A percentile compares a stretch with the other conserved stretches of the same genome.
These are phyloP conservation scores for Penicillium daleae DNA, from an alignment of 495 filamentous ascomycete species.

Conservation along the genomic window DNA sequence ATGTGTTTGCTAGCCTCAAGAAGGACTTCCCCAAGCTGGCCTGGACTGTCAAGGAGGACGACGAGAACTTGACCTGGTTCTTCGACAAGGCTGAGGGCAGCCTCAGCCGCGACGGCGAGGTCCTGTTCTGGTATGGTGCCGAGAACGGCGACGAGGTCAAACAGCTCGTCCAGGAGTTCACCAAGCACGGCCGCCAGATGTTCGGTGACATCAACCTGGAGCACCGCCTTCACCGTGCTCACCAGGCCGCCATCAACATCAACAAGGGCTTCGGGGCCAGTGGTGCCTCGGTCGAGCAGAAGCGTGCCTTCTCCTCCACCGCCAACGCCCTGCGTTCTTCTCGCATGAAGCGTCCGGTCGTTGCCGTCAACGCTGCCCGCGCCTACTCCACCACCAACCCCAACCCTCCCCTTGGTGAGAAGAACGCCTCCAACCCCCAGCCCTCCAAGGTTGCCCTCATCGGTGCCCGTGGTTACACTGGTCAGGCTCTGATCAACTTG, in stretches of 20 bases:
- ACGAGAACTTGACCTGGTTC: conserved; percentile 98
- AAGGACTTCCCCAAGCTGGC: conserved; percentile 90
- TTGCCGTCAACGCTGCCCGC: conserved; percentile 37
- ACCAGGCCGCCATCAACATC: conserved; percentile 62
- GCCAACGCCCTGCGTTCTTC: conserved; percentile 47
- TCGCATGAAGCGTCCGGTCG: conserved; percentile 35
- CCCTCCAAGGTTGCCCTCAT: conserved; percentile 89
- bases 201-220: conserved; percentile 91
- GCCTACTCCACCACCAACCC: conserved; percentile 82
- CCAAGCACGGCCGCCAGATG: conserved; percentile 80
- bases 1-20: conserved; percentile 90
- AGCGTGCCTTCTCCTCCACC: conserved; percentile 65
- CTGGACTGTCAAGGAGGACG: conserved; percentile 96
- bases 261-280: conserved; percentile 53
- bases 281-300: conserved; percentile 59
- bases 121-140: conserved; percentile 97
- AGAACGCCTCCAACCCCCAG: conserved; percentile 81
- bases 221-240: conserved; percentile 77
- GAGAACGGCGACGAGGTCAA: conserved; percentile 84
- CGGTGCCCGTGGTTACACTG: conserved; percentile 91
- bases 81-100: conserved; percentile 97
- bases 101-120: conserved; percentile 78
- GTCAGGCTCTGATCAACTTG: conserved; percentile 87
- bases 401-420: conserved; percentile 93
- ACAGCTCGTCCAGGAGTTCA: conserved; percentile 86